Evolutionary conservation across 2,329 filamentous ascomycete genomes (phyloP).

Genomic region (Pseudofabraea citricarpa): DNA sequence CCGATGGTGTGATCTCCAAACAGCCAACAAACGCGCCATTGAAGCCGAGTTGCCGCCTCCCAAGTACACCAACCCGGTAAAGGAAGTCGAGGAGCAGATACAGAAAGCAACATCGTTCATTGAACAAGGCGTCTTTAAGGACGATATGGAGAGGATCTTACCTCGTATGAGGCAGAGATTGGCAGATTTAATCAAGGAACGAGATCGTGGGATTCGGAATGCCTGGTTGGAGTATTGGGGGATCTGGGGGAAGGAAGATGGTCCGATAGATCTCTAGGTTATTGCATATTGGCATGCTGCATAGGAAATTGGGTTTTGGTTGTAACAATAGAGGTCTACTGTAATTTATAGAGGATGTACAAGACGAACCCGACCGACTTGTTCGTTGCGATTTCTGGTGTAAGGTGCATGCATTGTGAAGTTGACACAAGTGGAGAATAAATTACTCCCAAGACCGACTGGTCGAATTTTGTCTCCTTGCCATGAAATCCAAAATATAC

Average conservation of each 20-base stretch:
- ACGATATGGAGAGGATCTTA: constrained; percentile 11
- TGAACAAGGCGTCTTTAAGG: constrained; percentile 9
- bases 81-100: constrained; percentile 15
- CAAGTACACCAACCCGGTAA: constrained; percentile 7
- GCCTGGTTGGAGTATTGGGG: constrained; percentile 21
- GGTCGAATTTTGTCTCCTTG: no score
- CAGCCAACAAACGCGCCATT: constrained; percentile 10
- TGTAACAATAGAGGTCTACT: no score
- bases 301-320: no score
- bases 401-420: no score
- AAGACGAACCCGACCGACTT: no score
- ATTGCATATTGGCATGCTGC: no score
- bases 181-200: constrained; percentile 4
- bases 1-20: constrained; percentile 18
- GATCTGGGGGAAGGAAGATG: constrained; percentile 17
- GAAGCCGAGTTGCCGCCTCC: constrained; percentile 12
- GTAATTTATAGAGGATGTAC: no score
- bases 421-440: no score
- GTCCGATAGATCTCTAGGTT: not conserved
- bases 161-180: constrained; percentile 8
- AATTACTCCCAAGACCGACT: no score
- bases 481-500: no score
- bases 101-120: constrained; percentile 10
- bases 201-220: constrained; percentile 10
- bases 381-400: no score